Percentiles rank a stretch among this genome's conserved stretches.
phyloP scores from a whole-genome alignment of 2,329 filamentous ascomycete genomes.

The Aspergillus calidoustus region DNA sequence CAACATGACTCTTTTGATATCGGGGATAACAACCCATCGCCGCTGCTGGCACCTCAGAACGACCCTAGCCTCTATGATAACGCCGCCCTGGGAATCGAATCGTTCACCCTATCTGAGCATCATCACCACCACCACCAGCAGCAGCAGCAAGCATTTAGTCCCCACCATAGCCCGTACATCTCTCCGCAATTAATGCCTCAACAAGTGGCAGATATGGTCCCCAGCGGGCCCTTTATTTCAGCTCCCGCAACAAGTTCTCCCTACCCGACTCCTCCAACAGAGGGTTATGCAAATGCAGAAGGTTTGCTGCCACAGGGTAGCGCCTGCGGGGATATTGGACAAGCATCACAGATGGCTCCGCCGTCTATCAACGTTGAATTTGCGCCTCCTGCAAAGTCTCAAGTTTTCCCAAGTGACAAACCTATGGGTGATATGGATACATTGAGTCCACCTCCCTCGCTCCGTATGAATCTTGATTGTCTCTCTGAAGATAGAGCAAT shows the following conservation, averaged over 20 bases:
- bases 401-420: constrained; percentile 69
- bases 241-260: constrained; percentile 53
- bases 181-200: constrained; percentile 71
- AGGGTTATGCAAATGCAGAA: constrained; percentile 56
- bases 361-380: constrained; percentile 94
- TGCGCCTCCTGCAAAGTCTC: constrained; percentile 73
- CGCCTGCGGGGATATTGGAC: constrained; percentile 65
- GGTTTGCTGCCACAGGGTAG: constrained; percentile 53
- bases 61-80: constrained; percentile 77
- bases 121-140: constrained; percentile 41
- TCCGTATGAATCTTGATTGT: constrained; percentile 46
- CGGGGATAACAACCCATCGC: constrained; percentile 74
- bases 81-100: constrained; percentile 70
- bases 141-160: constrained; percentile 58
- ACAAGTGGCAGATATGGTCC: constrained; percentile 67
- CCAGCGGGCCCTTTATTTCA: constrained; percentile 50
- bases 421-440: constrained; percentile 73
- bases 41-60: constrained; percentile 73
- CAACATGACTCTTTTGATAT: constrained; percentile 79
- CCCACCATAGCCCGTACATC: constrained; percentile 72
- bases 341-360: constrained; percentile 78
- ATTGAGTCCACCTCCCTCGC: constrained; percentile 78
- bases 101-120: constrained; percentile 78
- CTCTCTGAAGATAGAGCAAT: neutral
- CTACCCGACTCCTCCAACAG: constrained; percentile 53